Percentiles rank a stretch among this genome's conserved stretches.
Conservation (phyloP, 306 rosid species). For the Styphnolobium japonicum region DNA sequence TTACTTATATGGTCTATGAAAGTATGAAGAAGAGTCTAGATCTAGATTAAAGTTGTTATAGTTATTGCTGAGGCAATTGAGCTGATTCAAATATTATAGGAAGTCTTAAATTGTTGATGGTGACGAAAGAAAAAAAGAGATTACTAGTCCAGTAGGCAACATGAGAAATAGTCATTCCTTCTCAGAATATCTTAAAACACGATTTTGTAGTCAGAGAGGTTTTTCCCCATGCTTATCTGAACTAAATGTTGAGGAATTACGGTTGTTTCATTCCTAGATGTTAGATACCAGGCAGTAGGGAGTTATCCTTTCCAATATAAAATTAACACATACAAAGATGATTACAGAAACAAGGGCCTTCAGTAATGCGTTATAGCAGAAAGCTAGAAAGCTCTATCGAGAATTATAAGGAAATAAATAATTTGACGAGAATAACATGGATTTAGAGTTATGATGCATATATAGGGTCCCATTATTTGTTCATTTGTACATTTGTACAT, state of each 20-base stretch:
- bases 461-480: not conserved
- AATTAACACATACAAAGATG: not conserved
- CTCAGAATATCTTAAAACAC: constrained; percentile 23
- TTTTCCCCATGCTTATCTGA: constrained; percentile 32
- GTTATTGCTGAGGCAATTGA: constrained; percentile 21
- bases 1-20: constrained; percentile 23
- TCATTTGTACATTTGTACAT: no score
- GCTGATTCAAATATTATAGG: constrained; percentile 30
- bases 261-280: constrained; percentile 21
- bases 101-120: constrained; percentile 27
- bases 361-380: not conserved
- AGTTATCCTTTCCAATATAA: not conserved
- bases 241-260: constrained; percentile 35
- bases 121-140: constrained; percentile 22
- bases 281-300: constrained; percentile 11
- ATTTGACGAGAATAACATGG: not conserved
- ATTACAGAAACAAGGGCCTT: not conserved
- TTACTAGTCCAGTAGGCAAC: constrained; percentile 29
- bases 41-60: not conserved
- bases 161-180: constrained; percentile 32
- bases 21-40: constrained; percentile 18
- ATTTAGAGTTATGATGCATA: not conserved
- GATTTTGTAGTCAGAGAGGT: constrained; percentile 42
- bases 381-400: not conserved
- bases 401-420: not conserved